These are phyloP conservation scores for Seiridium cupressi DNA, from an alignment of 2,329 filamentous ascomycete genomes.

Conservation along the genomic window DNA sequence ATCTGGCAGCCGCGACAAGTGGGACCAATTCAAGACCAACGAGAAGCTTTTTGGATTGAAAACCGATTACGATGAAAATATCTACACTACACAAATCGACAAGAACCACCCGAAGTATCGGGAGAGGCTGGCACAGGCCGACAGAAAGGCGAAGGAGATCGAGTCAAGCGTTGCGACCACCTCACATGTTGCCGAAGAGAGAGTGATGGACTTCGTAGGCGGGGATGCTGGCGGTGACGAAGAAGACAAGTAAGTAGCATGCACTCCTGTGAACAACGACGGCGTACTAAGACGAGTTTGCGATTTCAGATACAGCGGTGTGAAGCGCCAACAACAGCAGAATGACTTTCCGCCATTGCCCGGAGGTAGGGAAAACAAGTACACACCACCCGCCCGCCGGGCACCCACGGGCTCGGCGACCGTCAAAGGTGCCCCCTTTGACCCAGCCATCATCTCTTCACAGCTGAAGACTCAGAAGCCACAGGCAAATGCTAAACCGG, in stretches of 20 bases:
- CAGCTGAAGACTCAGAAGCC: constrained; percentile 59
- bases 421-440: constrained; percentile 73
- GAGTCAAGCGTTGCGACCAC: constrained; percentile 73
- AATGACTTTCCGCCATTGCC: constrained; percentile 66
- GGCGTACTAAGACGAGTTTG: constrained; percentile 1
- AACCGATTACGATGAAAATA: constrained; percentile 89
- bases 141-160: constrained; percentile 85
- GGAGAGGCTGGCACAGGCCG: constrained; percentile 74
- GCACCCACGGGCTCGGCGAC: constrained; percentile 73
- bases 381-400: constrained; percentile 85
- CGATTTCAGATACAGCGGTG: constrained; percentile 76
- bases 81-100: constrained; percentile 92
- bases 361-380: constrained; percentile 60
- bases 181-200: constrained; percentile 85
- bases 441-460: constrained; percentile 90
- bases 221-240: constrained; percentile 73
- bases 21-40: constrained; percentile 95
- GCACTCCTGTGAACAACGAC: constrained; percentile 10
- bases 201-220: constrained; percentile 67
- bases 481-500: constrained; percentile 30
- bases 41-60: constrained; percentile 83
- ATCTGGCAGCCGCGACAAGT: constrained; percentile 46
- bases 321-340: constrained; percentile 68
- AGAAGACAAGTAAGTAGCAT: constrained; percentile 76
- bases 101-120: constrained; percentile 79